A percentile compares a stretch with the other conserved stretches of the same genome.
Conservation (phyloP, 2,329 filamentous ascomycete genomes). For the Penicillium aurantiogriseum region DNA sequence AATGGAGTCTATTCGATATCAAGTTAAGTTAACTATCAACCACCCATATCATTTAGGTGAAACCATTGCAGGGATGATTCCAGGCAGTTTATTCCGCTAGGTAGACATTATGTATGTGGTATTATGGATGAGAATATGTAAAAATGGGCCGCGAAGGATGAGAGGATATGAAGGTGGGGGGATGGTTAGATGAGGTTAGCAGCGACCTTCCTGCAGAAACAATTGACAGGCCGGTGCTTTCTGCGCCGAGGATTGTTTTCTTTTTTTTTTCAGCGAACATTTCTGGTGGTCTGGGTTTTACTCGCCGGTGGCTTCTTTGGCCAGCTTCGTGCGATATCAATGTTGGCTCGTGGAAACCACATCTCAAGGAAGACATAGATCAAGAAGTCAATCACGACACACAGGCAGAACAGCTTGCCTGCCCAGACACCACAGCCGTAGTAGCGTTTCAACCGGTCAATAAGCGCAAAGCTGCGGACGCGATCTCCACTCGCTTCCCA, state of each 20-base stretch:
- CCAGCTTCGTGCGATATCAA: conserved; percentile 90
- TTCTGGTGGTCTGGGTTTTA: conserved; percentile 4
- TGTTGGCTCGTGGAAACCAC: conserved; percentile 77
- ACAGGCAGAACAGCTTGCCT: conserved; percentile 93
- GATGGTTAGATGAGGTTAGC: background rate
- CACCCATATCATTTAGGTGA: background rate
- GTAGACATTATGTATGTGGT: background rate
- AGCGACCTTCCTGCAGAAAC: too few species aligned
- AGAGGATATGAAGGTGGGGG: background rate
- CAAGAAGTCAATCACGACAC: conserved; percentile 89
- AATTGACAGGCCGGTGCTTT: conserved; percentile 9
- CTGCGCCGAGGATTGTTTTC: background rate
- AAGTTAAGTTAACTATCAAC: background rate
- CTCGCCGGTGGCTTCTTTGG: conserved; percentile 63
- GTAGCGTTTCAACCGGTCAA: conserved; percentile 92
- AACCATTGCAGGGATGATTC: background rate
- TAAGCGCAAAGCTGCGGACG: conserved; percentile 84
- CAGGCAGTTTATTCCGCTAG: background rate
- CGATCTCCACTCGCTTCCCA: conserved; percentile 71
- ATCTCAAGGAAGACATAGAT: conserved; percentile 86
- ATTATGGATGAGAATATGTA: background rate
- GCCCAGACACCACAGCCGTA: conserved; percentile 99
- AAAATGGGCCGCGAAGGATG: background rate
- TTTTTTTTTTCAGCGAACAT: background rate
- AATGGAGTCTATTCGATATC: conserved; percentile 11